A percentile compares a stretch with the other conserved stretches of the same genome.
phyloP scores from a whole-genome alignment of 2,329 filamentous ascomycete genomes.

The Penicillium expansum region DNA sequence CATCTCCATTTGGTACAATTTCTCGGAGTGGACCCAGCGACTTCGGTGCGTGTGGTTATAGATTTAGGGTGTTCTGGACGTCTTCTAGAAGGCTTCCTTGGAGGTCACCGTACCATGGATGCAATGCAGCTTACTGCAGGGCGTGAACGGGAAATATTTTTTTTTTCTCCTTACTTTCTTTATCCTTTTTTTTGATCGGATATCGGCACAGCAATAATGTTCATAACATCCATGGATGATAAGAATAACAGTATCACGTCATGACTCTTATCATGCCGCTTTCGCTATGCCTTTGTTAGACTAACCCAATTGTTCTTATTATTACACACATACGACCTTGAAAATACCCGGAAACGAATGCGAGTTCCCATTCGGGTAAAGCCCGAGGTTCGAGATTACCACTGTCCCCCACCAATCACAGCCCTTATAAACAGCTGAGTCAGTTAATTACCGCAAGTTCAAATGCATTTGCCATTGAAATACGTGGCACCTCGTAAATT shows the following conservation, averaged over 20 bases:
- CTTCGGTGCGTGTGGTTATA: slow-evolving; percentile 16
- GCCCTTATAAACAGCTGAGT: slow-evolving; percentile 8
- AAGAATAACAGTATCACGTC: slow-evolving; percentile 21
- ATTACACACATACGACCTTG: neutral
- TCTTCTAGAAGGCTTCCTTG: slow-evolving; percentile 35
- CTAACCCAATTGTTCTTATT: neutral
- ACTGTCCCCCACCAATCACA: slow-evolving; percentile 15
- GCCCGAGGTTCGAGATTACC: neutral
- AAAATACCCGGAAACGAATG: slow-evolving; percentile 11
- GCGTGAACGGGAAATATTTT: neutral
- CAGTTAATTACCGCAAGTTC: neutral
- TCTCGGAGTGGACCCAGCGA: slow-evolving; percentile 11
- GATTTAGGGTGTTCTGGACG: slow-evolving; percentile 30
- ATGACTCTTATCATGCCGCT: slow-evolving; percentile 24
- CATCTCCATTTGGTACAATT: neutral
- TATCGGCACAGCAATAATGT: slow-evolving; percentile 10
- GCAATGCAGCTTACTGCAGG: slow-evolving; percentile 16
- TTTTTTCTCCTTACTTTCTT: neutral
- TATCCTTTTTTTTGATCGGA: slow-evolving; percentile 1
- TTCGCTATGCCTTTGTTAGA: slow-evolving; percentile 16
- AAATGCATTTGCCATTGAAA: neutral
- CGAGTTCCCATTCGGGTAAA: slow-evolving; percentile 21
- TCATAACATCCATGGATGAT: neutral
- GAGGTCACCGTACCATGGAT: slow-evolving; percentile 16
- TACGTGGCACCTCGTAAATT: neutral